phyloP scores from a whole-genome alignment of 208 protist species.

The Acanthamoeba royreba region DNA sequence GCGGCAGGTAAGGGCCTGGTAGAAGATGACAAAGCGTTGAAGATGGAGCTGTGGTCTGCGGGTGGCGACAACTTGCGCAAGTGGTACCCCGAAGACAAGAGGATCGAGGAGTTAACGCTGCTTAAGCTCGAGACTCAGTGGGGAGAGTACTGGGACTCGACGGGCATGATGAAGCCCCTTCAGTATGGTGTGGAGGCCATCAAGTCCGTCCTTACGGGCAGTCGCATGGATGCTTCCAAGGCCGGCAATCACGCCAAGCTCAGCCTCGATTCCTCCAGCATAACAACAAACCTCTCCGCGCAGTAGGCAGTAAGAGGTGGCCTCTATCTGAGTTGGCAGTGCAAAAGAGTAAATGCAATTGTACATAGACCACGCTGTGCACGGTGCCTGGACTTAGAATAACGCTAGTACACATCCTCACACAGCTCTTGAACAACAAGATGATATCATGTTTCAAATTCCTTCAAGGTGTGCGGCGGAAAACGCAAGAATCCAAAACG shows the following conservation, averaged over 20 bases:
- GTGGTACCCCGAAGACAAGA: constrained; percentile 34
- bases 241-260: background rate
- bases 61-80: background rate
- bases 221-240: background rate
- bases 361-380: no score
- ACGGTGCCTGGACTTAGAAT: no score
- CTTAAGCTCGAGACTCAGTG: background rate
- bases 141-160: constrained; percentile 36
- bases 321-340: no score
- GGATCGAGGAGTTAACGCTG: background rate
- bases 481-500: no score
- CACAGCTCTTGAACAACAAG: no score
- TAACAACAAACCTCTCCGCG: background rate
- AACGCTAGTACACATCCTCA: no score
- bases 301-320: no score
- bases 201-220: constrained; percentile 22
- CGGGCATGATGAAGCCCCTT: background rate
- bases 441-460: no score
- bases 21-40: background rate
- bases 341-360: no score
- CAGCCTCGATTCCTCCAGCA: background rate
- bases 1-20: background rate
- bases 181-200: background rate
- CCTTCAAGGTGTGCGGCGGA: no score
- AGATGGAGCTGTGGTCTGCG: background rate